These are phyloP conservation scores for Aspergillus incahuasiensis DNA, from an alignment of 495 filamentous ascomycete species.

Conservation along the genomic window DNA sequence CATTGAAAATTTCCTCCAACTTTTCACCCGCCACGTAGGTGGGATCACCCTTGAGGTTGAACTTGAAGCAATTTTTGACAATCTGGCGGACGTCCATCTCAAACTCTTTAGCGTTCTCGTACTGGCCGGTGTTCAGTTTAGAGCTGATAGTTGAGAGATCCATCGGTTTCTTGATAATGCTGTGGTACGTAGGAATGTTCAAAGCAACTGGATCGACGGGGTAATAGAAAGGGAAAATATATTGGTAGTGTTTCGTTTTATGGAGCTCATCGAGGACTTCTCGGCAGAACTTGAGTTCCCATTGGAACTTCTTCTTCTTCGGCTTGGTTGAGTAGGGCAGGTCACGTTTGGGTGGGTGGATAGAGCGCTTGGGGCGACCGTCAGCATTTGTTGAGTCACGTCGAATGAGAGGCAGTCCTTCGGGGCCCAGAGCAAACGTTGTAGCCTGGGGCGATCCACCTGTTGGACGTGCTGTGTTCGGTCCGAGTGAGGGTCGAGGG, in stretches of 20 bases:
- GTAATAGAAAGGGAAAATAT: conserved; percentile 65
- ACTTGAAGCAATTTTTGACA: conserved; percentile 83
- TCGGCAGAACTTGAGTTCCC: conserved; percentile 87
- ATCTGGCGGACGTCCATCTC: conserved; percentile 77
- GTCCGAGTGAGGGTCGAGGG: conserved; percentile 43
- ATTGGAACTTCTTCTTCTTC: conserved; percentile 87
- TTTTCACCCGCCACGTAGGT: conserved; percentile 66
- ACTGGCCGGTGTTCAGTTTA: conserved; percentile 77
- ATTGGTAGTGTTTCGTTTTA: conserved; percentile 62
- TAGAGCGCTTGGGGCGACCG: conserved; percentile 85
- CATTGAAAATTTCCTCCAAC: conserved; percentile 66
- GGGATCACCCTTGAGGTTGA: conserved; percentile 77
- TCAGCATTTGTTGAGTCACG: conserved; percentile 75
- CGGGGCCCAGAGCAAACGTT: conserved; percentile 76
- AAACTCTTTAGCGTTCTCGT: conserved; percentile 79
- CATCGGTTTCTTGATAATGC: conserved; percentile 94
- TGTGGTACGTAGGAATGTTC: conserved; percentile 91
- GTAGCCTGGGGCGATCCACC: conserved; percentile 50
- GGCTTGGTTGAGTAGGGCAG: conserved; percentile 78
- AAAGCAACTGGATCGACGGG: conserved; percentile 92
- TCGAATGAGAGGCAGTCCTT: conserved; percentile 87
- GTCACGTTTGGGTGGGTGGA: conserved; percentile 88
- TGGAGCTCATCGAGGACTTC: conserved; percentile 71
- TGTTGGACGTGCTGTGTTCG: conserved; percentile 27
- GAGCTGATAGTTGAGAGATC: conserved; percentile 72